Evolutionary conservation across 2,329 filamentous ascomycete species (phyloP).

Genomic region (Rhinocladiella similis): DNA sequence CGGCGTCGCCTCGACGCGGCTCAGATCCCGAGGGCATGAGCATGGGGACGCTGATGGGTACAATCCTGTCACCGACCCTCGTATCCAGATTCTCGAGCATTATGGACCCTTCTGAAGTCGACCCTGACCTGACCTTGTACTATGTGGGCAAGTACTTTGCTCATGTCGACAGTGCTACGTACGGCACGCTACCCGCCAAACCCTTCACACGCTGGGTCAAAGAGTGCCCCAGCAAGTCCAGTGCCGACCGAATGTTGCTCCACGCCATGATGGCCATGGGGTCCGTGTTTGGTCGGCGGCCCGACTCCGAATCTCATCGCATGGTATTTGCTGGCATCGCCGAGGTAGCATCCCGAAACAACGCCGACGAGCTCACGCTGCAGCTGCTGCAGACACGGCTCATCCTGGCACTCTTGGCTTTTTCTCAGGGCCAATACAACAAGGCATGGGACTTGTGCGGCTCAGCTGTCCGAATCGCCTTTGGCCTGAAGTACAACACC

Average conservation of each 20-base stretch:
- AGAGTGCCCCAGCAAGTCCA: conserved; percentile 48
- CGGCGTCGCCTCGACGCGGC: conserved; percentile 21
- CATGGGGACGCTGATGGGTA: conserved; percentile 3
- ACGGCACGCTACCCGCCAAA: conserved; percentile 56
- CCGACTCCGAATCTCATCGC: conserved; percentile 46
- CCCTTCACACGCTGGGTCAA: conserved; percentile 58
- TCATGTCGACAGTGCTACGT: conserved; percentile 56
- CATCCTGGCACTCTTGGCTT: conserved; percentile 67
- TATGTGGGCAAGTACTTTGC: conserved; percentile 59
- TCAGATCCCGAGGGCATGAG: conserved; percentile 3
- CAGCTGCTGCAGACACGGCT: conserved; percentile 68
- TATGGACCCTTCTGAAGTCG: conserved; percentile 55
- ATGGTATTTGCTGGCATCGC: conserved; percentile 56
- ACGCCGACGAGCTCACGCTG: conserved; percentile 55
- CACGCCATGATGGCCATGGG: conserved; percentile 61
- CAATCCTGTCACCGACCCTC: conserved; percentile 4
- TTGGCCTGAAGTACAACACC: conserved; percentile 62
- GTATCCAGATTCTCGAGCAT: conserved; percentile 41
- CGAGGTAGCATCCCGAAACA: conserved; percentile 56
- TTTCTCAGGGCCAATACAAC: conserved; percentile 59
- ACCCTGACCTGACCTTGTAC: conserved; percentile 51
- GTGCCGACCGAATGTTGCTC: conserved; percentile 60
- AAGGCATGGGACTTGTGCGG: conserved; percentile 66
- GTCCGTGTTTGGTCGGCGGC: conserved; percentile 50
- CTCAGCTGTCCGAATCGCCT: conserved; percentile 60